Conservation (phyloP, 1,284 basidiomycete species). For the Bondarzewia mesenterica region DNA sequence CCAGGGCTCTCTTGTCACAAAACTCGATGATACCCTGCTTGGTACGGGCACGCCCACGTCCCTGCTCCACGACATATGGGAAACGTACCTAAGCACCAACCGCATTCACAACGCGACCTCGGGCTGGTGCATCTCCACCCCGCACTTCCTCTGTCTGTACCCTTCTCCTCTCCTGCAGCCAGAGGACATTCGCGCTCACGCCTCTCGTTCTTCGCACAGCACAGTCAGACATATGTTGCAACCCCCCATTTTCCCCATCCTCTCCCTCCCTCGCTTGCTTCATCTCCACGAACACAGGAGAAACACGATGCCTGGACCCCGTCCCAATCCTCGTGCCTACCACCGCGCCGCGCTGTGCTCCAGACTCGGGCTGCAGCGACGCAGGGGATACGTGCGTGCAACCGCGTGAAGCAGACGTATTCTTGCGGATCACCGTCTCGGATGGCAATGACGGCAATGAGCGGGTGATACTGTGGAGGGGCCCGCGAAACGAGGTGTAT, state of each 20-base stretch:
- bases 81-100: slow-evolving; percentile 28
- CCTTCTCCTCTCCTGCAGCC: neutral
- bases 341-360: neutral
- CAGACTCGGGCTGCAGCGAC: neutral
- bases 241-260: neutral
- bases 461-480: slow-evolving; percentile 56
- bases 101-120: neutral
- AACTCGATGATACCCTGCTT: slow-evolving; percentile 48
- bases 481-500: slow-evolving; percentile 55
- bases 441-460: slow-evolving; percentile 15
- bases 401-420: slow-evolving; percentile 31
- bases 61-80: slow-evolving; percentile 34
- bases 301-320: slow-evolving; percentile 45
- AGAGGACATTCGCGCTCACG: too few relatives aligned
- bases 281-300: slow-evolving; percentile 26
- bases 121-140: slow-evolving; percentile 53
- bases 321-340: slow-evolving; percentile 33
- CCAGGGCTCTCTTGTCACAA: slow-evolving; percentile 43
- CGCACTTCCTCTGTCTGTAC: slow-evolving; percentile 26
- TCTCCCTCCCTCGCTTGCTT: neutral
- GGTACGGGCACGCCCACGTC: slow-evolving; percentile 4
- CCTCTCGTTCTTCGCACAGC: too few relatives aligned
- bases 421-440: slow-evolving; percentile 11
- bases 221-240: neutral
- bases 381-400: slow-evolving; percentile 30